Evolutionary conservation across 1,284 basidiomycete species (phyloP).

Genomic region (Boletus sp.): DNA sequence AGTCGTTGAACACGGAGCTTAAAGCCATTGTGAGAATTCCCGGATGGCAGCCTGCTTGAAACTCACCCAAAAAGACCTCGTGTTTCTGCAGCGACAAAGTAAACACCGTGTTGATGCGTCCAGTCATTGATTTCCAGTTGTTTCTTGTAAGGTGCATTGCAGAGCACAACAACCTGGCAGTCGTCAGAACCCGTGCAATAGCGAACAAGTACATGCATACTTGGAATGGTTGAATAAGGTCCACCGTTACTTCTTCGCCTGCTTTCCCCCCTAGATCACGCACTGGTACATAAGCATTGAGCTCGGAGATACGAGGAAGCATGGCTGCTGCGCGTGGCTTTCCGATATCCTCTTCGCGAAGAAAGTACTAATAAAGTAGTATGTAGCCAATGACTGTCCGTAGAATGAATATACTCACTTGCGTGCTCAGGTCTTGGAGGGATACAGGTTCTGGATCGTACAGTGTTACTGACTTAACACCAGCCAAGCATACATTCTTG

Average conservation of each 20-base stretch:
- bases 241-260: constrained; percentile 72
- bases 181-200: constrained; percentile 2
- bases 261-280: constrained; percentile 67
- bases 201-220: constrained; percentile 39
- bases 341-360: constrained; percentile 85
- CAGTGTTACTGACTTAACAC: constrained; percentile 96
- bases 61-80: constrained; percentile 91
- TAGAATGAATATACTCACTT: constrained; percentile 50
- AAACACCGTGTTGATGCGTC: constrained; percentile 84
- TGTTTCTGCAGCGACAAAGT: constrained; percentile 91
- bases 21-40: constrained; percentile 9
- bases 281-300: constrained; percentile 96
- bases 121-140: constrained; percentile 96
- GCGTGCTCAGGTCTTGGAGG: constrained; percentile 88
- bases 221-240: constrained; percentile 85
- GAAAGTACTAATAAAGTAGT: constrained; percentile 75
- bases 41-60: neutral
- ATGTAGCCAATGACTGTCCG: constrained; percentile 3
- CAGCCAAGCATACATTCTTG: constrained; percentile 94
- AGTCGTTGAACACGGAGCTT: constrained; percentile 94
- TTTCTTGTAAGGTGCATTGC: constrained; percentile 72
- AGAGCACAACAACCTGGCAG: constrained; percentile 83
- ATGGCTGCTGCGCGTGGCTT: constrained; percentile 85
- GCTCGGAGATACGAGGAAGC: constrained; percentile 86
- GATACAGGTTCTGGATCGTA: constrained; percentile 90